Conservation (phyloP, 495 filamentous ascomycete genomes). For the Aspergillus olivimuriae region DNA sequence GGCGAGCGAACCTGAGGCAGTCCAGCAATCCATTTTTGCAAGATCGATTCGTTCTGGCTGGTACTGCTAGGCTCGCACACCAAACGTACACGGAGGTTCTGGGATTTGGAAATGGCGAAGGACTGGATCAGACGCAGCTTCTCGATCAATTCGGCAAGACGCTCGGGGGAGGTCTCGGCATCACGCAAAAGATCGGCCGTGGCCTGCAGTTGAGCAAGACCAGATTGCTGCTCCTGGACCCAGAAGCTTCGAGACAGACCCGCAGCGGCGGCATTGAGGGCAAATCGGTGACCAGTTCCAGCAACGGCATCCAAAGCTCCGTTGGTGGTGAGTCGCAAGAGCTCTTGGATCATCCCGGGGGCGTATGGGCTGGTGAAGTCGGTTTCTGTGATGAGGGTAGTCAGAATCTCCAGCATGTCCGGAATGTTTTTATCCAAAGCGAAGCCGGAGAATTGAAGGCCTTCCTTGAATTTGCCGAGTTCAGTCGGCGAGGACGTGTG, state of each 20-base stretch:
- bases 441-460: constrained; percentile 73
- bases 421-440: constrained; percentile 84
- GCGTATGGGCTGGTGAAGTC: constrained; percentile 80
- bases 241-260: constrained; percentile 63
- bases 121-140: constrained; percentile 86
- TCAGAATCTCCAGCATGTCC: constrained; percentile 82
- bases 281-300: constrained; percentile 77
- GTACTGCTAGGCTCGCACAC: constrained; percentile 74
- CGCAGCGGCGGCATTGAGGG: constrained; percentile 74
- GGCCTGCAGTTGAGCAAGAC: constrained; percentile 84
- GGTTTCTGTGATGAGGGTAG: constrained; percentile 74
- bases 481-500: constrained; percentile 67
- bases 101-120: constrained; percentile 55
- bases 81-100: constrained; percentile 67
- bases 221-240: constrained; percentile 73
- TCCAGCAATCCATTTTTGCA: constrained; percentile 63
- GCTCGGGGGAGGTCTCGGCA: constrained; percentile 51
- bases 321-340: constrained; percentile 76
- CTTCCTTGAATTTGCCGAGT: constrained; percentile 65
- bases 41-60: constrained; percentile 60
- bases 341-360: constrained; percentile 72
- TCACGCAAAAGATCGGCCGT: constrained; percentile 55
- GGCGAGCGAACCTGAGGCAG: constrained; percentile 42
- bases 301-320: constrained; percentile 90
- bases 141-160: constrained; percentile 65